Evolutionary conservation across 2,329 filamentous ascomycete genomes (phyloP).

Genomic region (Periconia sp.): DNA sequence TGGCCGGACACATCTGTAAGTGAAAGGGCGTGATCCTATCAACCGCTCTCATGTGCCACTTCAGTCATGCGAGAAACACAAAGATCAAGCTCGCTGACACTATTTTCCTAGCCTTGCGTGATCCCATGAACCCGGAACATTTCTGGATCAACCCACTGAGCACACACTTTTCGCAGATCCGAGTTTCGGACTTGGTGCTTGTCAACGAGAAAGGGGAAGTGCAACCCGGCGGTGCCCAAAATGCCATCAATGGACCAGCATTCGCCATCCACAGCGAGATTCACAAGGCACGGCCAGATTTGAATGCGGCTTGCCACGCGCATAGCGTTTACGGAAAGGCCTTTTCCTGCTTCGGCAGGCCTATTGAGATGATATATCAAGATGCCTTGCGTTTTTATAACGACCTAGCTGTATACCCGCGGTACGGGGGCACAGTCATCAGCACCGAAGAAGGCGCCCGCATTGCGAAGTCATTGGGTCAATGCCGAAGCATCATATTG

Average conservation of each 20-base stretch:
- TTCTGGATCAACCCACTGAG: constrained; percentile 11
- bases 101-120: constrained; percentile 25
- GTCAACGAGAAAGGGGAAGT: constrained; percentile 6
- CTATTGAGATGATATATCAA: no score
- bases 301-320: no score
- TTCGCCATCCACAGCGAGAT: constrained; percentile 48
- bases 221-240: constrained; percentile 29
- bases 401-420: constrained; percentile 36
- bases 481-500: constrained; percentile 18
- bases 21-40: no score
- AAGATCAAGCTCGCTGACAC: no score
- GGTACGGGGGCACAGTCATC: constrained; percentile 40
- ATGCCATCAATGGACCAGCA: constrained; percentile 46
- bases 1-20: constrained; percentile 46
- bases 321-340: no score
- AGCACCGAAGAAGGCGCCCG: constrained; percentile 43
- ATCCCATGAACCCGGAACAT: constrained; percentile 4
- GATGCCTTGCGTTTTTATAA: constrained; percentile 45
- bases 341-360: no score
- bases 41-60: no score
- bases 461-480: constrained; percentile 33
- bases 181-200: neutral
- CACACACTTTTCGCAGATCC: constrained; percentile 6
- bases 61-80: no score
- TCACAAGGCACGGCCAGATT: constrained; percentile 26